phyloP scores from a whole-genome alignment of 2,329 filamentous ascomycete genomes.

The Talaromyces pinophilus region DNA sequence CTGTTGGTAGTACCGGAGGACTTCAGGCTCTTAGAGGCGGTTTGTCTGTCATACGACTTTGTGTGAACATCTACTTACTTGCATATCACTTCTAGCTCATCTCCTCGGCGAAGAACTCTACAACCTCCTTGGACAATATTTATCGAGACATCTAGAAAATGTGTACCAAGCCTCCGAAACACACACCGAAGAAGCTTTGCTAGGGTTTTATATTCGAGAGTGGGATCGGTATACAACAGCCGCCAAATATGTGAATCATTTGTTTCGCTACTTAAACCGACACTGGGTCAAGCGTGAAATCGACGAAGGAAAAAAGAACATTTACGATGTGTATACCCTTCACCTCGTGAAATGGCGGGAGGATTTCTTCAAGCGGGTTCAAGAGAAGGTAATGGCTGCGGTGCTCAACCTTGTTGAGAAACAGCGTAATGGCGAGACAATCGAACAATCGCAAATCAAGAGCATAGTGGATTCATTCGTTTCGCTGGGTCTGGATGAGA shows the following conservation, averaged over 20 bases:
- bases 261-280: slow-evolving; percentile 93
- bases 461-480: slow-evolving; percentile 96
- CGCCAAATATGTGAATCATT: slow-evolving; percentile 94
- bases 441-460: slow-evolving; percentile 96
- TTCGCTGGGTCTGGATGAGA: slow-evolving; percentile 89
- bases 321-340: slow-evolving; percentile 96
- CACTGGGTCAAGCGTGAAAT: slow-evolving; percentile 99
- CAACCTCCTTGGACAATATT: slow-evolving; percentile 83
- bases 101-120: slow-evolving; percentile 95
- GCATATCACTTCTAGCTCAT: slow-evolving; percentile 64
- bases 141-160: slow-evolving; percentile 71
- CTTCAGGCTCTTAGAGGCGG: slow-evolving; percentile 69
- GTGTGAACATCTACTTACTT: slow-evolving; percentile 26
- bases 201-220: slow-evolving; percentile 92
- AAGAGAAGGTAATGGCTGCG: slow-evolving; percentile 88
- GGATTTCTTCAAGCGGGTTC: slow-evolving; percentile 82
- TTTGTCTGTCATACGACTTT: slow-evolving; percentile 38
- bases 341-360: slow-evolving; percentile 95
- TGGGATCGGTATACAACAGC: slow-evolving; percentile 95
- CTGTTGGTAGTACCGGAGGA: slow-evolving; percentile 61
- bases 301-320: slow-evolving; percentile 96
- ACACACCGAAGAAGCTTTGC: slow-evolving; percentile 85
- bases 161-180: slow-evolving; percentile 72
- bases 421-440: slow-evolving; percentile 95
- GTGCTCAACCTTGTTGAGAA: slow-evolving; percentile 95